Base-by-base conservation (phyloP, 2,329 filamentous ascomycete genomes). In the Pyrenophora teres region DNA sequence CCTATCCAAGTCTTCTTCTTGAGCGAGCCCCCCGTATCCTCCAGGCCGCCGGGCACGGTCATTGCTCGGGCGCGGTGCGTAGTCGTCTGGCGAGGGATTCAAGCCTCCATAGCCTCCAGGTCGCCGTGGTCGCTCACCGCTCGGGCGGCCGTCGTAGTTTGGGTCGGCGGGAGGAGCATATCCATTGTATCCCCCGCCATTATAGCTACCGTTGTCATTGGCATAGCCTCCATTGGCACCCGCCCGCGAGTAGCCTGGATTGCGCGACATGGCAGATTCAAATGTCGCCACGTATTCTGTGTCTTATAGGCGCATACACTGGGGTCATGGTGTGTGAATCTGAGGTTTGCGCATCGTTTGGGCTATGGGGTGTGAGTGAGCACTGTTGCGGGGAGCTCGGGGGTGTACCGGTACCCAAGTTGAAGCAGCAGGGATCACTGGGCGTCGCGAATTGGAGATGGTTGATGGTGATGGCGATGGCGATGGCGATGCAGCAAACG, bases 171-270 rank as follows among this genome's bases (percentile, higher is more conserved):
- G 53, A 41, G 63, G 64, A 41, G 63, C 64, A 30, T 65, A 65
- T 47, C 46, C 56, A 21, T 54, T 63, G 40, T 65, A 64, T 43
- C 54, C 56, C 23, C 59, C 61, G 21, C 59, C 59, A 45, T 49
- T 54, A 57, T 64, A 52, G 45, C 25, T 43, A 44, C 40, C 44
- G 16, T 43, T 32, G 35, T 50, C 57, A 31, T 78, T 78, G 30
- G 72, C 63, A 59, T 76, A 74, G 41, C 62, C 60, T 23, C 71
- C 71, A 50, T 74, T 72, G 39, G 65, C 49, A 40, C 68, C 66
- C 46, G 64, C 53, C 55, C 67, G 68, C 54, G 62, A 50, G 57
- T 65, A 68, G 54, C 63, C 68, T 39, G 68, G 69, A 42, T 63
- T 63, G 56, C 70, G 72, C 52, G 72, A 74, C 73, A 74, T 75